Conservation (phyloP, 352 stramenopile species). For the Phytopythium mirpurense region DNA sequence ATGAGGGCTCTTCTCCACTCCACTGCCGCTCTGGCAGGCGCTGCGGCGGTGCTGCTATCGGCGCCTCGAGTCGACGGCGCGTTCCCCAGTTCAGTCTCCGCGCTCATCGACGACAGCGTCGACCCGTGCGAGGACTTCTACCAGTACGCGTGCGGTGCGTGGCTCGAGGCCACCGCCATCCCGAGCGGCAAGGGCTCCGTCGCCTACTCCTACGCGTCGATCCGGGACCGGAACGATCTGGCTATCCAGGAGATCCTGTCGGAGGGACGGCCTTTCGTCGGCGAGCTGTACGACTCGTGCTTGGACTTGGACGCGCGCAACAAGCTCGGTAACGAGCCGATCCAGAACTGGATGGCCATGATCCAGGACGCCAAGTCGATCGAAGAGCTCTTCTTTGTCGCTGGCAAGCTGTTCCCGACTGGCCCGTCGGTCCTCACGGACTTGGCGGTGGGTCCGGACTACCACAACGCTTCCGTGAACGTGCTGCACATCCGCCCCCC, state of each 20-base stretch:
- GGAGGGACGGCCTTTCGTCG: slow-evolving; percentile 55
- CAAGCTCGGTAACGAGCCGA: slow-evolving; percentile 28
- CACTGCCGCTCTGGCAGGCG: too few relatives aligned
- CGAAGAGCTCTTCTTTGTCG: slow-evolving; percentile 32
- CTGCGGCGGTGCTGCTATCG: too few relatives aligned
- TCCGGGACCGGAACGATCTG: slow-evolving; percentile 46
- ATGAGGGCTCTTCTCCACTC: too few relatives aligned
- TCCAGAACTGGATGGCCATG: slow-evolving; percentile 31
- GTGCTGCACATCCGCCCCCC: slow-evolving; percentile 69
- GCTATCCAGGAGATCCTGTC: slow-evolving; percentile 51
- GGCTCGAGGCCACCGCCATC: slow-evolving; percentile 38
- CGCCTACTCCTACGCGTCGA: slow-evolving; percentile 41
- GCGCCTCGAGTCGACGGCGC: slow-evolving; percentile 3
- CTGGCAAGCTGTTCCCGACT: slow-evolving; percentile 33
- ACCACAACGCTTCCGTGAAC: slow-evolving; percentile 58
- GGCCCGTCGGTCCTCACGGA: slow-evolving; percentile 68
- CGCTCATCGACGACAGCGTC: slow-evolving; percentile 34
- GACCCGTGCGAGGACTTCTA: slow-evolving; percentile 75
- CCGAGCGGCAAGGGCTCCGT: slow-evolving; percentile 19
- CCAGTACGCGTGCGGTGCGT: slow-evolving; percentile 55
- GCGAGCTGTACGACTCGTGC: slow-evolving; percentile 62
- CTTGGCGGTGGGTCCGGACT: slow-evolving; percentile 21
- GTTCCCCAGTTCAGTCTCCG: slow-evolving; percentile 28
- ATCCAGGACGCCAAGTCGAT: slow-evolving; percentile 25
- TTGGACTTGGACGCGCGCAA: slow-evolving; percentile 46